phyloP scores from a whole-genome alignment of 441 rosid genomes.

The Pelargonium cotyledonis region DNA sequence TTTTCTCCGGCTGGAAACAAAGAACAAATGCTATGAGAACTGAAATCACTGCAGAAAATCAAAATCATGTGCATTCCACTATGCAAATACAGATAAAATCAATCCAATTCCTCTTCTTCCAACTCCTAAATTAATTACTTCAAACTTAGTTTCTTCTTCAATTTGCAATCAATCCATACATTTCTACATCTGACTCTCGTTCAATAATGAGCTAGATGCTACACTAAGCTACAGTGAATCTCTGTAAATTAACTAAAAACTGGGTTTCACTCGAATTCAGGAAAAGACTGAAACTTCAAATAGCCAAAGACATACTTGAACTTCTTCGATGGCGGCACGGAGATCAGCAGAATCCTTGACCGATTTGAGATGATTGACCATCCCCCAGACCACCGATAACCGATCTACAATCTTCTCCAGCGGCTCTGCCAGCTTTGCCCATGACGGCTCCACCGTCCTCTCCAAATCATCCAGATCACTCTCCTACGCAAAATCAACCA shows the following conservation, averaged over 20 bases:
- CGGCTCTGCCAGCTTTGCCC: constrained; percentile 82
- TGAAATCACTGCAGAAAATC: constrained; percentile 6
- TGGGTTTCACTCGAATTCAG: background rate
- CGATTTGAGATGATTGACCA: constrained; percentile 66
- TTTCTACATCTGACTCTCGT: background rate
- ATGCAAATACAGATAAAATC: background rate
- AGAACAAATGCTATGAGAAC: constrained; percentile 16
- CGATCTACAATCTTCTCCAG: constrained; percentile 66
- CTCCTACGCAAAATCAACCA: constrained; percentile 36
- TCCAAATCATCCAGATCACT: constrained; percentile 68
- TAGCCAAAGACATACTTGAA: constrained; percentile 41
- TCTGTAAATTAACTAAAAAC: too few species aligned
- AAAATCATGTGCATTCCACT: background rate
- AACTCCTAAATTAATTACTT: too few species aligned
- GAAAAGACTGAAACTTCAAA: too few species aligned
- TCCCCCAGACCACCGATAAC: constrained; percentile 64
- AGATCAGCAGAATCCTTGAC: constrained; percentile 80
- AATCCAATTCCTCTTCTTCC: background rate
- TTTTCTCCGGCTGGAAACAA: constrained; percentile 62
- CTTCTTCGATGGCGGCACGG: constrained; percentile 84
- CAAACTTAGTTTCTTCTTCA: background rate
- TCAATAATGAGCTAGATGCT: background rate
- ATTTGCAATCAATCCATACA: background rate
- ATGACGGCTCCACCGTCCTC: constrained; percentile 67
- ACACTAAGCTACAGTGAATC: background rate